Evolutionary conservation across 164 flowering plant genomes (phyloP).

Genomic region (Magnolia sinica): DNA sequence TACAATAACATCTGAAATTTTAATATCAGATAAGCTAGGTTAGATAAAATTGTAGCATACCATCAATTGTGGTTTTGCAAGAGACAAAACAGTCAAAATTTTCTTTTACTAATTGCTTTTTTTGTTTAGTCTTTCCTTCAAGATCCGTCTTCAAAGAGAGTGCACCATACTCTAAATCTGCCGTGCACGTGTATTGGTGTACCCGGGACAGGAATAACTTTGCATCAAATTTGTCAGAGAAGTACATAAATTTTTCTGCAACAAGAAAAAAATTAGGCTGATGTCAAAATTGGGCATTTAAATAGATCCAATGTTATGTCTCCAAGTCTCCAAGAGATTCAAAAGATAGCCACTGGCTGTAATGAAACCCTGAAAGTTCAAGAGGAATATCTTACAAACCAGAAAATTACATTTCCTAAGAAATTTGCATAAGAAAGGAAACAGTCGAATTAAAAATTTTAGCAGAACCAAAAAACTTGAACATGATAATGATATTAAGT

Average conservation of each 20-base stretch:
- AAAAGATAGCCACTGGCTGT: conserved; percentile 1
- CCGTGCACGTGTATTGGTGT: conserved; percentile 77
- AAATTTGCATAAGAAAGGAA: neutral
- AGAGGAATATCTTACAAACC: neutral
- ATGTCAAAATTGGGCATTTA: neutral
- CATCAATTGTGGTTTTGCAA: conserved; percentile 98
- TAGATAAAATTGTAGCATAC: conserved; percentile 30
- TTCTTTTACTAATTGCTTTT: conserved; percentile 90
- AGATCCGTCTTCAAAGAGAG: conserved; percentile 85
- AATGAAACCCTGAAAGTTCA: neutral
- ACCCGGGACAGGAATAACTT: conserved; percentile 82
- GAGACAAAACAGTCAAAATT: conserved; percentile 99
- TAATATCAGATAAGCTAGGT: no score
- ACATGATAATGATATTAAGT: no score
- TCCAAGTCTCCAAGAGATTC: neutral
- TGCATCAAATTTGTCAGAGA: conserved; percentile 84
- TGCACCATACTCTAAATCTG: conserved; percentile 89
- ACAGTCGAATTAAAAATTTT: no score
- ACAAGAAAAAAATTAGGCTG: neutral
- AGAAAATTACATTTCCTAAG: neutral
- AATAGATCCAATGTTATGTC: neutral
- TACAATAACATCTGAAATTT: no score
- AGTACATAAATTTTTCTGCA: conserved; percentile 86
- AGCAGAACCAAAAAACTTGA: no score
- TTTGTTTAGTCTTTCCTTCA: conserved; percentile 83